Evolutionary conservation across 2,329 filamentous ascomycete species (phyloP).

Genomic region (Thelonectria rubi): DNA sequence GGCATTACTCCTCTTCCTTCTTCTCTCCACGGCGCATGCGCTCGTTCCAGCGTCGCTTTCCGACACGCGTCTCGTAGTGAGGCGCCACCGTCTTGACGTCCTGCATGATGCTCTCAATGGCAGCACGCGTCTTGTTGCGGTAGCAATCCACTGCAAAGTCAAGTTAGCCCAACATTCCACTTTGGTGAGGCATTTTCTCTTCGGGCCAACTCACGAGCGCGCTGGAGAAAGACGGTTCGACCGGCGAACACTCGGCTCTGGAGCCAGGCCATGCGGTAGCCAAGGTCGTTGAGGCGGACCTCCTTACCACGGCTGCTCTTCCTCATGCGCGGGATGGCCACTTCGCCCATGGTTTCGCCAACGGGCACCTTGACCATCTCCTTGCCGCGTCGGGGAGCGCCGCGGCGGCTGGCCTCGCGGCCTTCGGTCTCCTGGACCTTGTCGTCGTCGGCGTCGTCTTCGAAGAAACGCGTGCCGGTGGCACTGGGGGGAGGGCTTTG

Average conservation of each 20-base stretch:
- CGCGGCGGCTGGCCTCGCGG: slow-evolving; percentile 50
- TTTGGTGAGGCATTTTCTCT: neutral
- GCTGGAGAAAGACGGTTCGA: slow-evolving; percentile 86
- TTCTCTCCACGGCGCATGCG: slow-evolving; percentile 54
- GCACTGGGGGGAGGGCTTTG: slow-evolving; percentile 82
- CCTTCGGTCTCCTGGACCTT: slow-evolving; percentile 62
- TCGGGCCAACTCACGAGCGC: slow-evolving; percentile 75
- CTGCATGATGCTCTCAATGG: slow-evolving; percentile 80
- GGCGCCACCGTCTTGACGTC: slow-evolving; percentile 78
- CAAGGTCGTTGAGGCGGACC: slow-evolving; percentile 90
- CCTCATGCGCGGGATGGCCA: slow-evolving; percentile 79
- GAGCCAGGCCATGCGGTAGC: slow-evolving; percentile 95
- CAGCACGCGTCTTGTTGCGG: slow-evolving; percentile 87
- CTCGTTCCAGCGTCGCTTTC: slow-evolving; percentile 80
- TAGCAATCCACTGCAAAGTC: slow-evolving; percentile 81
- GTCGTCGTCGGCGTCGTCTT: slow-evolving; percentile 69
- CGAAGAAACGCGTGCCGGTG: slow-evolving; percentile 78
- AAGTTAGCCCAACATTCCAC: slow-evolving; percentile 23
- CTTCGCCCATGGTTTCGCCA: slow-evolving; percentile 74
- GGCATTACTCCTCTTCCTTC: slow-evolving; percentile 43
- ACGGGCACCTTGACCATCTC: slow-evolving; percentile 70
- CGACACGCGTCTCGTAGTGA: slow-evolving; percentile 88
- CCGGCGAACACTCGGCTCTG: slow-evolving; percentile 92
- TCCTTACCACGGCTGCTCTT: slow-evolving; percentile 79
- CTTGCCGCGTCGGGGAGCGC: slow-evolving; percentile 44